These are phyloP conservation scores for Peronosclerospora sorghi DNA, from an alignment of 352 stramenopile species.

Conservation along the genomic window DNA sequence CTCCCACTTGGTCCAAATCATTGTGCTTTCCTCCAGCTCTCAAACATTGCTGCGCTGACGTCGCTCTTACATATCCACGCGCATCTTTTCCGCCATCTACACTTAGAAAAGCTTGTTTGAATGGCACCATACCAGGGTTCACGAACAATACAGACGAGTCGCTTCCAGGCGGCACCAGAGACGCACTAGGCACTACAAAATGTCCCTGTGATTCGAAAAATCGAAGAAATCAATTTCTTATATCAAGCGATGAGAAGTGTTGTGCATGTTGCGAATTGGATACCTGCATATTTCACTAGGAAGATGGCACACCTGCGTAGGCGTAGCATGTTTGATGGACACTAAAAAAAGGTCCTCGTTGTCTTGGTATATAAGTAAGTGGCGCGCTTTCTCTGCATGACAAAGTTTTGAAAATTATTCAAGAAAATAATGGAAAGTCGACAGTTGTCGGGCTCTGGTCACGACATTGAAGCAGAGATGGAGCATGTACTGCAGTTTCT, in stretches of 20 bases:
- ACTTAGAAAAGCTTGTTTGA: constrained; percentile 85
- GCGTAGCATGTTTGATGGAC: constrained; percentile 9
- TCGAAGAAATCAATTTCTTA: constrained; percentile 46
- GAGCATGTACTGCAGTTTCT: constrained; percentile 56
- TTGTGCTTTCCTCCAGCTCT: constrained; percentile 97
- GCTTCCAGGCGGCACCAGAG: constrained; percentile 74
- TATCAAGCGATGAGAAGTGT: constrained; percentile 26
- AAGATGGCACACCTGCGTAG: constrained; percentile 2
- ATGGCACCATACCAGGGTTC: constrained; percentile 96
- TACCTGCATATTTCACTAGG: neutral
- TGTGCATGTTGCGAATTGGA: constrained; percentile 23
- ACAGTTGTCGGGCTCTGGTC: constrained; percentile 8
- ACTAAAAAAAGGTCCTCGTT: too few species aligned
- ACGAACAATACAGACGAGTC: constrained; percentile 92
- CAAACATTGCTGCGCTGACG: constrained; percentile 95
- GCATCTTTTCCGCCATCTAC: constrained; percentile 44
- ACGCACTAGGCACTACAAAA: constrained; percentile 48
- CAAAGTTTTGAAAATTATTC: too few species aligned
- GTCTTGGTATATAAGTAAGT: too few species aligned
- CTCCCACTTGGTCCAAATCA: constrained; percentile 96
- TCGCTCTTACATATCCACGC: constrained; percentile 78
- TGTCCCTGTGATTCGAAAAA: constrained; percentile 63
- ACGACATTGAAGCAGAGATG: constrained; percentile 39
- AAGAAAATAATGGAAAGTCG: too few species aligned
- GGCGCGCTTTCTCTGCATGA: too few species aligned